Conservation (phyloP, 192 early-diverging fungal genomes). For the Obelidium mucronatum region DNA sequence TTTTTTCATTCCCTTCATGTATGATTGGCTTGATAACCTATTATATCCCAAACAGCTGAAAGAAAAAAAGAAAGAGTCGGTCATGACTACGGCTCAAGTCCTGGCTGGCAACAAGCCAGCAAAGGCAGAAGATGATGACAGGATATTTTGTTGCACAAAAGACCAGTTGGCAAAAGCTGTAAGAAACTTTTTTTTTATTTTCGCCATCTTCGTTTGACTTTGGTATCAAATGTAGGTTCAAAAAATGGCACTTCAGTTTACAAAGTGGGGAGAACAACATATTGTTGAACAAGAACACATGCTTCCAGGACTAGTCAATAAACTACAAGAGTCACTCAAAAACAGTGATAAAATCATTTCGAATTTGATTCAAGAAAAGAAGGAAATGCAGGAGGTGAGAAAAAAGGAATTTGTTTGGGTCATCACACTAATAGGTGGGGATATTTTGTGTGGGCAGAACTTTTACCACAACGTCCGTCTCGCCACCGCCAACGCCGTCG, state of each 20-base stretch:
- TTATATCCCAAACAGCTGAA: not conserved
- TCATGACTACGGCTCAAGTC: not conserved
- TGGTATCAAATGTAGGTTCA: conserved; percentile 32
- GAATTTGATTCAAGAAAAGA: conserved; percentile 51
- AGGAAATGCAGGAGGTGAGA: conserved; percentile 48
- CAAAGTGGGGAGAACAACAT: conserved; percentile 56
- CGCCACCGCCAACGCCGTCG: conserved; percentile 34
- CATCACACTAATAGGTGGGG: not conserved
- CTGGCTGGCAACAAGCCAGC: not conserved
- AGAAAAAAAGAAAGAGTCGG: conserved; percentile 9
- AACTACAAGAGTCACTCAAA: conserved; percentile 51
- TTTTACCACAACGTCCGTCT: conserved; percentile 55
- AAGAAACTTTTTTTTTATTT: too few relatives aligned
- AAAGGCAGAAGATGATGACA: conserved; percentile 30
- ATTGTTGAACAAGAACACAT: conserved; percentile 56
- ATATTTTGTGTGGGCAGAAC: too few relatives aligned
- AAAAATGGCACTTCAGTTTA: conserved; percentile 47
- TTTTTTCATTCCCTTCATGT: not conserved
- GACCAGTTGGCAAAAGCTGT: conserved; percentile 50
- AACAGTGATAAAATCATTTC: conserved; percentile 51
- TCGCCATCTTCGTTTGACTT: not conserved
- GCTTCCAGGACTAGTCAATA: conserved; percentile 38
- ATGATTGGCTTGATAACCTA: not conserved
- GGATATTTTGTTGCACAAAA: conserved; percentile 58
- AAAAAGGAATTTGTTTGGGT: conserved; percentile 6